Conservation (phyloP, 345 rosid genomes). For the Rhodamnia argentea region DNA sequence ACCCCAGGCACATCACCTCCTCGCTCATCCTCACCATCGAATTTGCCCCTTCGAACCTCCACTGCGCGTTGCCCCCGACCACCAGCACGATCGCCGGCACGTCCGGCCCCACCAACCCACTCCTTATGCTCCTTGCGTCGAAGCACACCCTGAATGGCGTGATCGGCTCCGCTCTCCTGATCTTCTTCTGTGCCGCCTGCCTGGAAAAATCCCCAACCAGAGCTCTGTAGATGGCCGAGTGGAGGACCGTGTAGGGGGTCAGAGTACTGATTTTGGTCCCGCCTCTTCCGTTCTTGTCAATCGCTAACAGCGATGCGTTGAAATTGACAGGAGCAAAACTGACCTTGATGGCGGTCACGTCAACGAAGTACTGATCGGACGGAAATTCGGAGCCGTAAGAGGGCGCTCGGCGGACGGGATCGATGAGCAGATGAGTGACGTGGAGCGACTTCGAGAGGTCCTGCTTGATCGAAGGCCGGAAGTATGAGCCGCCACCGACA, state of each 20-base stretch:
- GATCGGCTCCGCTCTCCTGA: not conserved
- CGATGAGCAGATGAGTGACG: slow-evolving; percentile 16
- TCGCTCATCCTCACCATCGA: slow-evolving; percentile 19
- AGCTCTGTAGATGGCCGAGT: slow-evolving; percentile 32
- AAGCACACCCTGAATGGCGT: slow-evolving; percentile 13
- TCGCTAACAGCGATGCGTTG: slow-evolving; percentile 11
- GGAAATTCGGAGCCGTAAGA: not conserved
- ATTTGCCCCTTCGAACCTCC: slow-evolving; percentile 29
- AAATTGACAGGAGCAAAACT: slow-evolving; percentile 1
- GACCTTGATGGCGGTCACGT: slow-evolving; percentile 13
- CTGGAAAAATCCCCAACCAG: slow-evolving; percentile 12
- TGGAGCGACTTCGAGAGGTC: slow-evolving; percentile 19
- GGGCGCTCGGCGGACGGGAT: slow-evolving; percentile 11
- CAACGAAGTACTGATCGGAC: slow-evolving; percentile 17
- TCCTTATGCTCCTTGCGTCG: not conserved
- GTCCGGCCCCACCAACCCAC: slow-evolving; percentile 2
- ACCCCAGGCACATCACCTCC: slow-evolving; percentile 13
- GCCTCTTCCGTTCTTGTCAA: slow-evolving; percentile 19
- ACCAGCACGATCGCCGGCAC: slow-evolving; percentile 22
- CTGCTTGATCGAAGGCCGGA: not conserved
- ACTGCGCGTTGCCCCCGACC: slow-evolving; percentile 5
- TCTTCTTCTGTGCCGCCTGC: not conserved
- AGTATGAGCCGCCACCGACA: slow-evolving; percentile 21
- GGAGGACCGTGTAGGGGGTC: slow-evolving; percentile 15
- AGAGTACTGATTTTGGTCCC: slow-evolving; percentile 41